Percentiles rank a stretch among this genome's conserved stretches.
Conservation (phyloP, 1,139 yeast species). For the Debaryomycetaceae sp. region DNA sequence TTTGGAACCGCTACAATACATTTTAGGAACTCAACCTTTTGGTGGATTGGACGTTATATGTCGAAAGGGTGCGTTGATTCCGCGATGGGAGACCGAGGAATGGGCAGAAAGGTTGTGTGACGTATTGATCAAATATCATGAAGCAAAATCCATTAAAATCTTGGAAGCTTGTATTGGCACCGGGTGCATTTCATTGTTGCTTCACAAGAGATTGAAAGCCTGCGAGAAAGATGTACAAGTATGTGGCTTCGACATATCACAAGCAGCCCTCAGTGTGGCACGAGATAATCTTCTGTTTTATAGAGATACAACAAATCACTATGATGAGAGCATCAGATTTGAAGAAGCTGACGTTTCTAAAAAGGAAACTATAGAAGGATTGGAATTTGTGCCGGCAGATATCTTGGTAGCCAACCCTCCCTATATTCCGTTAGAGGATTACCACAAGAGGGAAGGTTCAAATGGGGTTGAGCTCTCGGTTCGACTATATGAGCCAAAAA, state of each 20-base stretch:
- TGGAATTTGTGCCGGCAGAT: conserved; percentile 26
- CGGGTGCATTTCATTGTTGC: conserved; percentile 74
- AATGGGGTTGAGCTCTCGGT: conserved; percentile 59
- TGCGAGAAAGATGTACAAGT: conserved; percentile 18
- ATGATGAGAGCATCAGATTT: conserved; percentile 13
- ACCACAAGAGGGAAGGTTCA: conserved; percentile 24
- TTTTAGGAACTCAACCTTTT: conserved; percentile 84
- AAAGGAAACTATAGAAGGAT: conserved; percentile 3
- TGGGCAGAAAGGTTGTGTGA: conserved; percentile 57
- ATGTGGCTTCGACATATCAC: conserved; percentile 60
- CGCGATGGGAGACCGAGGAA: conserved; percentile 95
- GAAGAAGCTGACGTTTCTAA: conserved; percentile 25
- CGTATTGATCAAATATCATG: conserved; percentile 12
- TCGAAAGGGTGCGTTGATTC: conserved; percentile 68
- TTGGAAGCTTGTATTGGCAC: conserved; percentile 87
- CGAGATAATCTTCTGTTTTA: conserved; percentile 33
- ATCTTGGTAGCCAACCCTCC: conserved; percentile 86
- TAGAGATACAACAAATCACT: conserved; percentile 1
- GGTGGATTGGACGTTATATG: conserved; percentile 64
- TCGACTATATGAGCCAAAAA: conserved; percentile 62
- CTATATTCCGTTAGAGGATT: conserved; percentile 58
- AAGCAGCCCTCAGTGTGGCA: conserved; percentile 50
- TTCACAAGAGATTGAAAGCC: conserved; percentile 31
- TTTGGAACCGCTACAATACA: conserved; percentile 74
- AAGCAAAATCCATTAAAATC: conserved; percentile 20